phyloP scores from a whole-genome alignment of 768 basidiomycete species.

The Tephrocybe sp. region DNA sequence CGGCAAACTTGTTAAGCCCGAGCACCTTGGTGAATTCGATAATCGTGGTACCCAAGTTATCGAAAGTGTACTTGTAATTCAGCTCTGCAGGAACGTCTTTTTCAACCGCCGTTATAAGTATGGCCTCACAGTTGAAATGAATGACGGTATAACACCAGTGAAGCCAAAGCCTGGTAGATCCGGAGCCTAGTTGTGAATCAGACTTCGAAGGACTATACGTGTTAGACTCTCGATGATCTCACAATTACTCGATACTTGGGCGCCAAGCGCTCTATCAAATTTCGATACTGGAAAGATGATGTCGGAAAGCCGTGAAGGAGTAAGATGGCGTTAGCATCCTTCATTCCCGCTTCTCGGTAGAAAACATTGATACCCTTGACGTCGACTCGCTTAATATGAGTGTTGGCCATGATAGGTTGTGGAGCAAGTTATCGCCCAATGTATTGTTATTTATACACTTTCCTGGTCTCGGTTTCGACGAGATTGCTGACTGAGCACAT shows the following conservation, averaged over 20 bases:
- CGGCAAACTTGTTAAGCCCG: conserved; percentile 32
- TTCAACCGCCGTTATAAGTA: not conserved
- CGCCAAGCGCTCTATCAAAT: conserved; percentile 41
- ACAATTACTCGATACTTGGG: conserved; percentile 37
- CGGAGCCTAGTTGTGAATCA: conserved; percentile 30
- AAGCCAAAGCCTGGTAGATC: conserved; percentile 52
- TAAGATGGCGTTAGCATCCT: conserved; percentile 31
- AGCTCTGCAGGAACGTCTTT: conserved; percentile 30
- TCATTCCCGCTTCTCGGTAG: conserved; percentile 39
- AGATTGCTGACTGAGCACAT: not conserved
- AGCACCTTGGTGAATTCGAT: conserved; percentile 38
- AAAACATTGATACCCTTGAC: conserved; percentile 35
- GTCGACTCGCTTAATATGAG: conserved; percentile 3
- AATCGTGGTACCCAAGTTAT: conserved; percentile 34
- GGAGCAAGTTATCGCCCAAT: not conserved
- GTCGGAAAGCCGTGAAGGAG: conserved; percentile 51
- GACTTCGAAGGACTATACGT: not conserved
- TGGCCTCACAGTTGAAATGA: not conserved
- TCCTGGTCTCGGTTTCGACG: not conserved
- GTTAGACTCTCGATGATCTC: conserved; percentile 1
- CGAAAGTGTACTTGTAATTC: conserved; percentile 40
- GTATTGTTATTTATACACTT: not conserved
- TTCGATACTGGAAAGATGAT: conserved; percentile 46
- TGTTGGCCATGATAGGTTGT: not conserved
- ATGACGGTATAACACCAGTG: conserved; percentile 24